phyloP scores from a whole-genome alignment of 768 basidiomycete species.

The Leccinum rimulosum region DNA sequence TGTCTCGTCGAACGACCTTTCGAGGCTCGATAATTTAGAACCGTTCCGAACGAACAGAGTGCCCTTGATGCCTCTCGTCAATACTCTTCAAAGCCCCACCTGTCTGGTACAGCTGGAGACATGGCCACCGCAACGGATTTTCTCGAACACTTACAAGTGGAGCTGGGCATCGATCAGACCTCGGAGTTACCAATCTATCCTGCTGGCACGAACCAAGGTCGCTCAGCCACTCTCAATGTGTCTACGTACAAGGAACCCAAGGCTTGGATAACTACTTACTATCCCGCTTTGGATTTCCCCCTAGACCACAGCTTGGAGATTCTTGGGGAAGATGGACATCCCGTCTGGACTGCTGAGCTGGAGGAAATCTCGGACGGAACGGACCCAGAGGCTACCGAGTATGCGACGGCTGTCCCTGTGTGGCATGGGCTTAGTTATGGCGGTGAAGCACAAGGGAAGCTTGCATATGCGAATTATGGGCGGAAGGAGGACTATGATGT shows the following conservation, averaged over 20 bases:
- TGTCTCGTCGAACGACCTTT: too few relatives aligned
- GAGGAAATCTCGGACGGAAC: slow-evolving; percentile 63
- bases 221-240: slow-evolving; percentile 49
- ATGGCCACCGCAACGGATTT: slow-evolving; percentile 54
- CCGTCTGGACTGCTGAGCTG: slow-evolving; percentile 60
- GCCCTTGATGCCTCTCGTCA: slow-evolving; percentile 50
- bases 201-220: slow-evolving; percentile 56
- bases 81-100: slow-evolving; percentile 54
- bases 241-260: slow-evolving; percentile 37
- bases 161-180: slow-evolving; percentile 41
- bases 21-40: too few relatives aligned
- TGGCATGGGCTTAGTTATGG: slow-evolving; percentile 70
- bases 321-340: slow-evolving; percentile 46
- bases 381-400: slow-evolving; percentile 59
- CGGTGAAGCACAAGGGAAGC: slow-evolving; percentile 62
- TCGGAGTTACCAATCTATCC: slow-evolving; percentile 44
- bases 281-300: slow-evolving; percentile 70
- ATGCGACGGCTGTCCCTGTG: slow-evolving; percentile 53
- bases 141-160: slow-evolving; percentile 47
- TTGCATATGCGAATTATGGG: slow-evolving; percentile 62
- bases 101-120: slow-evolving; percentile 58
- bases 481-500: slow-evolving; percentile 60
- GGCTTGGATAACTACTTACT: slow-evolving; percentile 72
- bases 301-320: slow-evolving; percentile 56
- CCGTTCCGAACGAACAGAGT: too few relatives aligned